Evolutionary conservation across 176 grass and related monocot genomes (phyloP).

Genomic region (Oryza meridionalis): DNA sequence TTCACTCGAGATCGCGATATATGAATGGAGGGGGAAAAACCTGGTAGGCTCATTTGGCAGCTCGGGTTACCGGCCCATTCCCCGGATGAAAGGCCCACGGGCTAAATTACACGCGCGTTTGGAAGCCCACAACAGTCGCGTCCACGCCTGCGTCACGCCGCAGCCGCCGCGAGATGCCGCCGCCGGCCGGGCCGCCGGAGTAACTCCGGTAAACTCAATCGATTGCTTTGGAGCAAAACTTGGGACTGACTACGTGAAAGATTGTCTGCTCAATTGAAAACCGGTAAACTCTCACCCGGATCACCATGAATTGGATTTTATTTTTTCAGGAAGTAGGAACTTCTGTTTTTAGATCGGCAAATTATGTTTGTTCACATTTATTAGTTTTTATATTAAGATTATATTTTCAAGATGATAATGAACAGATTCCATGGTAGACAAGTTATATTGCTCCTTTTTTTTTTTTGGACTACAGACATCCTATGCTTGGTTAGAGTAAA

Average conservation of each 20-base stretch:
- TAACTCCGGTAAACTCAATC: no score
- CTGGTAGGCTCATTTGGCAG: no score
- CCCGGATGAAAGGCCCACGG: no score
- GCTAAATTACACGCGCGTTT: no score
- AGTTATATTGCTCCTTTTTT: background rate
- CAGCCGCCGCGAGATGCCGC: no score
- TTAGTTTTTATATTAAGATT: slow-evolving; percentile 3
- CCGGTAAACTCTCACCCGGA: slow-evolving; percentile 13
- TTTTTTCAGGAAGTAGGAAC: background rate
- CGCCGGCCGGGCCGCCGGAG: no score
- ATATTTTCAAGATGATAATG: background rate
- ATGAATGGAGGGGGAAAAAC: no score
- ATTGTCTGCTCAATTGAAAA: background rate
- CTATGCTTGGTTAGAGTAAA: background rate
- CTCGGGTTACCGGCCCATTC: no score
- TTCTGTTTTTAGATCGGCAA: background rate
- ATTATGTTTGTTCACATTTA: background rate
- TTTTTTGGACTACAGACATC: background rate
- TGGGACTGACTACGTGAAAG: background rate
- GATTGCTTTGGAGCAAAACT: background rate
- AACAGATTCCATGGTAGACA: background rate
- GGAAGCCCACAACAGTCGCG: no score
- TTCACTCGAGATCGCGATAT: no score
- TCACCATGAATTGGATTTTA: background rate
- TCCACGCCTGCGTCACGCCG: no score